These are phyloP conservation scores for Ricinus communis DNA, from an alignment of 345 rosid species.

Conservation along the genomic window DNA sequence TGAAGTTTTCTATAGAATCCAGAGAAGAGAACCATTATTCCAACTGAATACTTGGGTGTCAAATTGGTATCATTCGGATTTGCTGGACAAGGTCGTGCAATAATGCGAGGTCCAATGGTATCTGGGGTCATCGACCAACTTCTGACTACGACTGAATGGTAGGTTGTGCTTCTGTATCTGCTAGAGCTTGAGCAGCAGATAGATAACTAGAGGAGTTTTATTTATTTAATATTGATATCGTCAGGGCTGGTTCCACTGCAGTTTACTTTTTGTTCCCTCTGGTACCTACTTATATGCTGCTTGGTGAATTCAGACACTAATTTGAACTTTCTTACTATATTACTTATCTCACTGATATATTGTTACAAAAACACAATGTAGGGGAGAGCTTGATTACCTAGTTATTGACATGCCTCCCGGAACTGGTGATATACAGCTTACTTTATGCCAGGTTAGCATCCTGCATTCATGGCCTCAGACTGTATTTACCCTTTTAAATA, in stretches of 20 bases:
- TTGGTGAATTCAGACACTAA: not conserved
- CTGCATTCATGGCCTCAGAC: not conserved
- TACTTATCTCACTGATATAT: not conserved
- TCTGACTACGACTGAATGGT: constrained; percentile 93
- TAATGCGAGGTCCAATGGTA: constrained; percentile 99
- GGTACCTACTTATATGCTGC: not conserved
- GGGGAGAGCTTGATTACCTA: constrained; percentile 99
- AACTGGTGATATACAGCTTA: constrained; percentile 96
- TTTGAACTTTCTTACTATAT: not conserved
- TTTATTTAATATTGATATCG: not conserved
- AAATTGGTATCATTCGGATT: constrained; percentile 95
- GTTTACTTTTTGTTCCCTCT: not conserved
- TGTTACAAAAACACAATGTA: constrained; percentile 17
- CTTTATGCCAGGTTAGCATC: constrained; percentile 79
- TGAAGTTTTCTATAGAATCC: constrained; percentile 57
- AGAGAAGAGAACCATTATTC: constrained; percentile 79
- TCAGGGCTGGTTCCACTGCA: not conserved
- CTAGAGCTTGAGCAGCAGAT: not conserved
- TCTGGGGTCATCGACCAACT: constrained; percentile 96
- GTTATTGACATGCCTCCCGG: constrained; percentile 99
- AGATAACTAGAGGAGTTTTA: not conserved
- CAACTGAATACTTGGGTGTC: constrained; percentile 92
- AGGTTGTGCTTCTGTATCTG: constrained; percentile 22
- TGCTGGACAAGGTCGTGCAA: constrained; percentile 95
- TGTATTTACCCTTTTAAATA: not conserved